Evolutionary conservation across 805 yeast species (phyloP), one percentile per base, ranked within the genome.

Genomic region (Schwanniomyces sp.): DNA sequence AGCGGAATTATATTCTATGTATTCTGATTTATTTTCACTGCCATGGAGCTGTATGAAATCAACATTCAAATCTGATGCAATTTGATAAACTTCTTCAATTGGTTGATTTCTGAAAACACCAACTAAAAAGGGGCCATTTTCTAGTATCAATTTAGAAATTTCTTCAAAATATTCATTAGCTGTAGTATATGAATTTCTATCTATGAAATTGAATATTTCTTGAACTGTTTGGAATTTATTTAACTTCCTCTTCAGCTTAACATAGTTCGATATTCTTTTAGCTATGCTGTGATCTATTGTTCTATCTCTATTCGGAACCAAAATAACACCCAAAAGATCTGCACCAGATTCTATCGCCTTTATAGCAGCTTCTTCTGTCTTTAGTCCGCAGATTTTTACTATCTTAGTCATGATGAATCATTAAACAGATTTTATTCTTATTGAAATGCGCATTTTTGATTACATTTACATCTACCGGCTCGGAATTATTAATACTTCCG

Each of bases 1-100:
- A 2, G 61, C 47, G 0, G 55, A 41, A 58, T 78, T 66, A 64
- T 75, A 80, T 34, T 72, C 77, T 14, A 75, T 64, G 49, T 75
- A 71, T 12, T 82, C 79, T 52, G 85, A 86, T 25, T 81, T 75
- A 8, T 66, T 59, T 49, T 73, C 78, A 39, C 59, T 62, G 1
- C 98, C 99, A 64, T 94, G 99, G 10, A 94, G 67, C 62, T 94
- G 99, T 1, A 94, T 86, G 24, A 89, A 69, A 64, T 94, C 98
- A 3, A 91, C 61, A 0, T 70, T 69, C 12, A 84, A 63, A 7
- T 74, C 76, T 2, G 60, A 52, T 0, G 76, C 75, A 1, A 76
- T 56, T 8, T 54, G 47, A 36, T 73, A 61, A 1, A 92, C 86
- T 11, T 85, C 86, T 1, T 79, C 84, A 3, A 86, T 57, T 0